These are phyloP conservation scores for Hydnum rufescens DNA, from an alignment of 768 basidiomycete species.

Conservation along the genomic window DNA sequence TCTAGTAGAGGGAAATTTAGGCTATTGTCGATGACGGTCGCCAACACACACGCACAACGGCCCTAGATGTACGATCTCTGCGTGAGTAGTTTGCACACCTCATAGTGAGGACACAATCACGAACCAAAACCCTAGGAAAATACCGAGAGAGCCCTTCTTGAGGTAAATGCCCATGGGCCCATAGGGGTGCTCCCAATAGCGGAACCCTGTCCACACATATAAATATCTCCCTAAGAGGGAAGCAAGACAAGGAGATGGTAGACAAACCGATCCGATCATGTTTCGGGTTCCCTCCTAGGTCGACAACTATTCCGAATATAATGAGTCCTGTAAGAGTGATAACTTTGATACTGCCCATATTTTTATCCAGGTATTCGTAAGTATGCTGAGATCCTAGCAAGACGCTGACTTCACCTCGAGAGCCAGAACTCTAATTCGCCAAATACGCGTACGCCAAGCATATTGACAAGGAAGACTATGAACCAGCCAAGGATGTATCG, in stretches of 20 bases:
- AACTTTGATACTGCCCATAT: slow-evolving; percentile 52
- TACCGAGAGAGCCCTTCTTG: slow-evolving; percentile 22
- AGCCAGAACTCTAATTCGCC: slow-evolving; percentile 53
- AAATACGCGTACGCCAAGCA: slow-evolving; percentile 44
- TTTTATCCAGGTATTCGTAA: too few species aligned
- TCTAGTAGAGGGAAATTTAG: too few species aligned
- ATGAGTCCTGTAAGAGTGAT: slow-evolving; percentile 18
- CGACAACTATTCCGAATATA: slow-evolving; percentile 32
- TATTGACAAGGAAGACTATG: slow-evolving; percentile 35
- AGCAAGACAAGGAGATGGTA: not conserved
- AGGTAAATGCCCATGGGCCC: slow-evolving; percentile 20
- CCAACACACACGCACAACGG: too few species aligned
- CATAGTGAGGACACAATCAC: too few species aligned
- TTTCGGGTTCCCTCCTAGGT: slow-evolving; percentile 31
- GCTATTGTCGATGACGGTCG: not conserved
- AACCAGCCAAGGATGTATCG: too few species aligned
- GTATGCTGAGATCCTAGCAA: too few species aligned
- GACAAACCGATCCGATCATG: slow-evolving; percentile 17
- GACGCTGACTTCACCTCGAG: slow-evolving; percentile 1
- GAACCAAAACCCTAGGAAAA: slow-evolving; percentile 51
- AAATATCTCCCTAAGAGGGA: not conserved
- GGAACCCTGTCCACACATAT: slow-evolving; percentile 13
- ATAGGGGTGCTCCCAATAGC: slow-evolving; percentile 27
- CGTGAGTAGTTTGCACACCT: too few species aligned
- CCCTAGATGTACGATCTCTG: too few species aligned